These are phyloP conservation scores for Irpex lacteus DNA, from an alignment of 1,284 basidiomycete genomes.

Conservation along the genomic window DNA sequence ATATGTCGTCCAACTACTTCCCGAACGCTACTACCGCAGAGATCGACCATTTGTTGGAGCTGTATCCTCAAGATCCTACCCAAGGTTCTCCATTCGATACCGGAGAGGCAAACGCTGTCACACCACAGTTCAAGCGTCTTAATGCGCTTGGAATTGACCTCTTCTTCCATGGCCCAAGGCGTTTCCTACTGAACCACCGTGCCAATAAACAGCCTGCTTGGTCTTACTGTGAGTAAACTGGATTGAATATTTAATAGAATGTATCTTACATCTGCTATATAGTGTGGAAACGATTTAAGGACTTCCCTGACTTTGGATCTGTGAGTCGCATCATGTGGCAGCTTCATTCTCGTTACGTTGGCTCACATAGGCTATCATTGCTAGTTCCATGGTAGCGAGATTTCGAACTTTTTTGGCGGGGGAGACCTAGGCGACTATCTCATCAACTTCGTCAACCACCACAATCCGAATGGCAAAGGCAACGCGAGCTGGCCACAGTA, in stretches of 20 bases:
- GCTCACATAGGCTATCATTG: background rate
- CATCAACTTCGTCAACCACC: slow-evolving; percentile 19
- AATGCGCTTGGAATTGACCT: slow-evolving; percentile 50
- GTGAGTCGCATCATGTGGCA: background rate
- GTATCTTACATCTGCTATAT: background rate
- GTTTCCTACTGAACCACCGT: slow-evolving; percentile 39
- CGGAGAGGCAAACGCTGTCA: slow-evolving; percentile 38
- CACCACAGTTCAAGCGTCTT: slow-evolving; percentile 51
- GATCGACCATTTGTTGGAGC: slow-evolving; percentile 18
- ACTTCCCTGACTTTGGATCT: slow-evolving; percentile 6
- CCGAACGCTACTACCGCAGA: slow-evolving; percentile 15
- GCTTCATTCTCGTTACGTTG: background rate
- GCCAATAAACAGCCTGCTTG: slow-evolving; percentile 25
- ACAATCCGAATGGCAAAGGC: slow-evolving; percentile 16
- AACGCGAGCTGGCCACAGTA: slow-evolving; percentile 15
- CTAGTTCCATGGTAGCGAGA: background rate
- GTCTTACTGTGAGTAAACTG: slow-evolving; percentile 25
- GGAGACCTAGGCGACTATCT: slow-evolving; percentile 11
- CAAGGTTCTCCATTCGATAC: slow-evolving; percentile 55
- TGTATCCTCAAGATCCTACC: slow-evolving; percentile 27
- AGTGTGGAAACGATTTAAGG: slow-evolving; percentile 17
- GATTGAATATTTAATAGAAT: background rate
- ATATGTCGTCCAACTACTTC: slow-evolving; percentile 28
- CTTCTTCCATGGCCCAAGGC: slow-evolving; percentile 51
- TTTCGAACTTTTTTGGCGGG: background rate